phyloP scores from a whole-genome alignment of 2,329 filamentous ascomycete genomes.

The Thielaviopsis populi region DNA sequence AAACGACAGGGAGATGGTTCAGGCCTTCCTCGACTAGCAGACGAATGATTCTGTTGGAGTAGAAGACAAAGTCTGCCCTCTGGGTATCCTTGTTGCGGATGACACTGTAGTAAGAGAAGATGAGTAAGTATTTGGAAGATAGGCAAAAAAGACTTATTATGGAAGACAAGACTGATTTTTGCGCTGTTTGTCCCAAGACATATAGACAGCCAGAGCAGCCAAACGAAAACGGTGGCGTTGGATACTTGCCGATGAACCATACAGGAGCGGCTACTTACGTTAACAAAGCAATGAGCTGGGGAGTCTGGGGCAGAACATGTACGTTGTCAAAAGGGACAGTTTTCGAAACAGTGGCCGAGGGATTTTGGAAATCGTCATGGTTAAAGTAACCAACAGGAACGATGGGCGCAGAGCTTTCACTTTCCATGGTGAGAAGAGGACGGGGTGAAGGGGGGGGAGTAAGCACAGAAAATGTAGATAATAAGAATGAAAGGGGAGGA shows the following conservation, averaged over 20 bases:
- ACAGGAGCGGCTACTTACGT: slow-evolving; percentile 54
- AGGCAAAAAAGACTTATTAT: not conserved
- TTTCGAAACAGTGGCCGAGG: slow-evolving; percentile 76
- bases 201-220: not conserved
- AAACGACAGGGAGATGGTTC: slow-evolving; percentile 86
- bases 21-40: slow-evolving; percentile 92
- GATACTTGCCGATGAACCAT: not conserved
- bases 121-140: not conserved
- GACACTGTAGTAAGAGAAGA: slow-evolving; percentile 44
- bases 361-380: slow-evolving; percentile 59
- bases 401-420: slow-evolving; percentile 27
- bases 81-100: slow-evolving; percentile 83
- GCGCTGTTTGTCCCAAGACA: not conserved
- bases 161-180: not conserved
- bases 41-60: slow-evolving; percentile 95
- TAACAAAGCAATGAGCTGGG: slow-evolving; percentile 89
- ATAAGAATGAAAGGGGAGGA: slow-evolving; percentile 16
- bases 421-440: slow-evolving; percentile 8
- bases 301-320: slow-evolving; percentile 78
- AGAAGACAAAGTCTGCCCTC: slow-evolving; percentile 96
- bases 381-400: slow-evolving; percentile 59
- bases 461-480: not conserved
- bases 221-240: not conserved
- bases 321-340: slow-evolving; percentile 73
- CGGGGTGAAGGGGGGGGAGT: not conserved